Conservation (phyloP, 306 rosid genomes). For the Vigna hirtella region DNA sequence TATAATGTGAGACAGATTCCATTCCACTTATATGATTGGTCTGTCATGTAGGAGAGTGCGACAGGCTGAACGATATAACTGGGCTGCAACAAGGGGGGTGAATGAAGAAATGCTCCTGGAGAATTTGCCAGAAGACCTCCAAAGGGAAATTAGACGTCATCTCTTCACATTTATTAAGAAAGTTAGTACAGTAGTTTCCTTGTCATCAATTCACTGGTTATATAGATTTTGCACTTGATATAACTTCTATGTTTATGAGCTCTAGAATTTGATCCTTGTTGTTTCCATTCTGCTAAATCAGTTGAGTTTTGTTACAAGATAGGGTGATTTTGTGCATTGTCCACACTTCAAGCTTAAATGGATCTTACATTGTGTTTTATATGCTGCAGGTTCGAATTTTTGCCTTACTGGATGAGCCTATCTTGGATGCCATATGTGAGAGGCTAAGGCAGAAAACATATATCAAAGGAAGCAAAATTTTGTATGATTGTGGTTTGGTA, state of each 20-base stretch:
- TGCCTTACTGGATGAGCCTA: conserved; percentile 74
- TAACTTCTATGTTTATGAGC: not conserved
- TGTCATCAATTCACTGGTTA: not conserved
- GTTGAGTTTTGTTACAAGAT: not conserved
- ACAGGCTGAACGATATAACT: conserved; percentile 74
- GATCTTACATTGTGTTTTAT: not conserved
- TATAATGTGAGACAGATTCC: conserved; percentile 8
- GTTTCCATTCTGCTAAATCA: not conserved
- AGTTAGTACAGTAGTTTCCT: conserved; percentile 27
- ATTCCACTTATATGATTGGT: conserved; percentile 22
- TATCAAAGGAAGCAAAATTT: conserved; percentile 74
- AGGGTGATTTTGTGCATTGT: not conserved
- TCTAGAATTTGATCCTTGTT: conserved; percentile 12
- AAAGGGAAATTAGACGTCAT: conserved; percentile 82
- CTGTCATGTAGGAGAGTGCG: conserved; percentile 67
- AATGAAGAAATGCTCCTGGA: conserved; percentile 83
- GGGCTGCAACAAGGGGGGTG: conserved; percentile 97
- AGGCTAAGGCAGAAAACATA: conserved; percentile 80
- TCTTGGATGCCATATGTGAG: conserved; percentile 79
- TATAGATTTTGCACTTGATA: not conserved
- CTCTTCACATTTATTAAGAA: conserved; percentile 52
- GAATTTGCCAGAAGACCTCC: conserved; percentile 87
- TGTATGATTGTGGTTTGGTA: conserved; percentile 63
- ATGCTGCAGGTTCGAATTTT: conserved; percentile 76
- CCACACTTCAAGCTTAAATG: not conserved